Base-by-base conservation (phyloP, 2,329 filamentous ascomycete species). In the Beauveria bassiana region DNA sequence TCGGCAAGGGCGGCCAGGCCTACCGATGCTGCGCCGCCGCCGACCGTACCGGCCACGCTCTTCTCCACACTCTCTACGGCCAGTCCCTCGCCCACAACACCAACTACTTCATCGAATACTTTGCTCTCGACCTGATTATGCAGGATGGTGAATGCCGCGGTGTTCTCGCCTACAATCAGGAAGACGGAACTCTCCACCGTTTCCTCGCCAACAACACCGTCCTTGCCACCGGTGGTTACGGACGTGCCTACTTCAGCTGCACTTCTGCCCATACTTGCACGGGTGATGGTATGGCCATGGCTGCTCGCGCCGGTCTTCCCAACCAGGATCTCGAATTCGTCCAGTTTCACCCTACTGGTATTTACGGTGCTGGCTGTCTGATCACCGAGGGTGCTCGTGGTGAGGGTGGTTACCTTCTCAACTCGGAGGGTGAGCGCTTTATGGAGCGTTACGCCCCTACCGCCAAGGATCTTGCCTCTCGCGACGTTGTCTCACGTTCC, bases 101-200 rank as follows among this genome's bases (percentile, higher is more conserved):
- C 73, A 97, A 97, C 83, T 99, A 97, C 85, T 98, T 99, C 80
- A 97, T 99, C 76, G 95, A 98, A 79, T 98, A 93, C 84, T 99
- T 98, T 76, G 95, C 93, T 70, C 85, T 96, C 68, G 95, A 98
- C 74, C 81, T 98, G 77, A 89, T 99, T 71, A 98, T 98, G 95
- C 89, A 97, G 79, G 90, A 96, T 71, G 93, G 93, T 64, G 90
- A 93, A 77, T 98, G 93, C 83, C 93, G 93, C 68, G 95, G 95
- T 85, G 90, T 98, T 68, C 83, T 98, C 68, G 93, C 93, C 63
- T 97, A 97, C 80, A 98, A 97, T 85, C 93, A 97, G 80, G 93
- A 99, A 79, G 95, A 99, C 73, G 95, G 95, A 67, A 98, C 93
- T 38, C 87, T 98, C 64, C 95, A 99, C 82, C 87, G 95, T 72